Conservation (phyloP, 75 land plant genomes). For the Selaginella moellendorffii region DNA sequence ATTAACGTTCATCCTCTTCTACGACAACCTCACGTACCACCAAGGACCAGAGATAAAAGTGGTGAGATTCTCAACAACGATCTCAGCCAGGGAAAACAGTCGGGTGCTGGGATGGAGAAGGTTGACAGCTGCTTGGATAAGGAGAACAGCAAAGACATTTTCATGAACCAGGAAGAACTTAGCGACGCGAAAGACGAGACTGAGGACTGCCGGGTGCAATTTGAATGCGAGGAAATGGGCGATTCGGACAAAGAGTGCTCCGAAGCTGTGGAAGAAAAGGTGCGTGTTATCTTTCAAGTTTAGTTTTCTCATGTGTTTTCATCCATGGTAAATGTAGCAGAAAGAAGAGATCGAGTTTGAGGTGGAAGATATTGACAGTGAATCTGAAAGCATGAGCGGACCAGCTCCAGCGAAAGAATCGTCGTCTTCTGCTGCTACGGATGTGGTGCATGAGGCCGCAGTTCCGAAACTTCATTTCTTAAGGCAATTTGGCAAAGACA, state of each 20-base stretch:
- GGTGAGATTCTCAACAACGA: too few relatives aligned
- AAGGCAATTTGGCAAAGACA: background rate
- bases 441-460: background rate
- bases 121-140: conserved; percentile 11
- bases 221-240: conserved; percentile 77
- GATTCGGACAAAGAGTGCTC: conserved; percentile 68
- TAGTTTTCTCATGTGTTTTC: background rate
- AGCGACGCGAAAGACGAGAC: conserved; percentile 80
- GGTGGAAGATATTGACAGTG: conserved; percentile 11
- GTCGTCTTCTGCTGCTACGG: background rate
- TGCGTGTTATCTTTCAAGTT: background rate
- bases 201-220: conserved; percentile 44
- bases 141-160: conserved; percentile 34
- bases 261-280: too few relatives aligned
- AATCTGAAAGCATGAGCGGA: background rate
- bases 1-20: background rate
- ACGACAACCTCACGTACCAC: background rate
- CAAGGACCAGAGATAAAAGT: background rate
- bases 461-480: background rate
- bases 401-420: background rate
- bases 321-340: background rate
- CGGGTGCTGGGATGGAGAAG: background rate
- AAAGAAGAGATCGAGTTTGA: conserved; percentile 12
- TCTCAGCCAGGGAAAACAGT: conserved; percentile 6
- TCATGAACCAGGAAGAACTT: conserved; percentile 86